phyloP scores from a whole-genome alignment of 225 moss, liverwort and hornwort genomes.

The Sphagnum contortum region DNA sequence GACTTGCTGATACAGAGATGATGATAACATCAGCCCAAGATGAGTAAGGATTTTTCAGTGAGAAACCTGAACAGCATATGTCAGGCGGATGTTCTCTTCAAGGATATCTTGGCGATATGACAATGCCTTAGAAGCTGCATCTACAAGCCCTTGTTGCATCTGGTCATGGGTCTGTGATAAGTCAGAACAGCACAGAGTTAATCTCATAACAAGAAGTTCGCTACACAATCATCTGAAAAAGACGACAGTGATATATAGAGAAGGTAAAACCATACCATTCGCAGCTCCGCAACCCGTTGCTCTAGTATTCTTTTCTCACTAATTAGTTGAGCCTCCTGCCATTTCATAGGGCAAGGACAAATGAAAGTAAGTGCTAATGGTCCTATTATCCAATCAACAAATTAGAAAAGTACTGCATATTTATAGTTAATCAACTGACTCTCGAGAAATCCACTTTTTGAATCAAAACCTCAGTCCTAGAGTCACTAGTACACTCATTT shows the following conservation, averaged over 20 bases:
- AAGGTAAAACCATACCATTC: constrained; percentile 47
- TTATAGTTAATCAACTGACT: too few species aligned
- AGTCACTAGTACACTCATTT: too few species aligned
- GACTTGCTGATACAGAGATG: too few species aligned
- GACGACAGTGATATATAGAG: constrained; percentile 7
- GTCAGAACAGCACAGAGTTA: constrained; percentile 7
- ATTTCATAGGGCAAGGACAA: constrained; percentile 4
- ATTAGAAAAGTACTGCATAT: too few species aligned
- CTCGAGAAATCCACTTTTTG: too few species aligned
- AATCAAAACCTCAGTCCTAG: too few species aligned
- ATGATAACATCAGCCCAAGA: too few species aligned
- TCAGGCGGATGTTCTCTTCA: constrained; percentile 93
- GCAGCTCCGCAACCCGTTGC: constrained; percentile 89
- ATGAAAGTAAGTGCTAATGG: background rate
- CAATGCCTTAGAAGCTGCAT: constrained; percentile 94
- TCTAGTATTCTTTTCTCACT: constrained; percentile 93
- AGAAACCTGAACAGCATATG: constrained; percentile 81
- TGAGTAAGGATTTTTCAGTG: too few species aligned
- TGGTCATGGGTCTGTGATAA: constrained; percentile 88
- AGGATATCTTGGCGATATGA: constrained; percentile 92
- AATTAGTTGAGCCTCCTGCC: constrained; percentile 73
- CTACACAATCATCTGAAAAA: background rate
- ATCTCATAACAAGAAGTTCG: background rate
- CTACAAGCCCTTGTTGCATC: constrained; percentile 91
- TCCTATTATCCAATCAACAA: too few species aligned